Evolutionary conservation across 1,284 basidiomycete species (phyloP), one percentile per base, ranked within the genome.

Genomic region (Amylostereum areolatum): DNA sequence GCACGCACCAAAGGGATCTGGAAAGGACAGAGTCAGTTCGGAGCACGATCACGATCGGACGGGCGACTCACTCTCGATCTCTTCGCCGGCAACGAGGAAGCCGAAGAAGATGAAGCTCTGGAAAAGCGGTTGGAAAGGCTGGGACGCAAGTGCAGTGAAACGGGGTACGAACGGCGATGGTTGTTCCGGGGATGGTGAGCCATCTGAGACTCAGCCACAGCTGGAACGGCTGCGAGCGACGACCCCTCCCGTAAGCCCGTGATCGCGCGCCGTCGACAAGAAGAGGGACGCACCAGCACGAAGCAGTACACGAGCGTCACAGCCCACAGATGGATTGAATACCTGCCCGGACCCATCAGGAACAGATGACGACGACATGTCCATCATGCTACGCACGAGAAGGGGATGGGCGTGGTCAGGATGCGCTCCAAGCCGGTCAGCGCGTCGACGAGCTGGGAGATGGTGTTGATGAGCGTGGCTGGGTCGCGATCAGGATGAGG

Each of bases 341-440:
- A 84, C 41, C 81, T 83, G 52, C 43, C 25, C 31, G 48, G 25
- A 49, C n/a, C n/a, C 18, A 43, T 39, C n/a, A 42, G 18, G 8
- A 32, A 12, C 12, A 33, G 33, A 43, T 42, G 43, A 27, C 33
- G 5, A 10, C 39, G 18, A 18, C 18, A 18, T 18, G 18, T 18
- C 18, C 18, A 18, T 18, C 18, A 18, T 18, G 18, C 18, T 18
- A 55, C 59, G 24, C 29, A 89, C 73, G 82, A 86, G 67, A 86
- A 89, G 1, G 87, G 88, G 43, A 91, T 88, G 1, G 87, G 87
- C 0, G 85, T 89, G 0, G 86, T 89, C 10, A 89, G 68, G 55
- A 90, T 88, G 40, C 87, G 72, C 61, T 91, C 87, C 3, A 90
- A 70, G 4, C 81, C 81, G 5, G 83, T 83, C 39, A 90, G 66